Conservation (phyloP, 805 yeast genomes). For the Blastobotrys attinorum region DNA sequence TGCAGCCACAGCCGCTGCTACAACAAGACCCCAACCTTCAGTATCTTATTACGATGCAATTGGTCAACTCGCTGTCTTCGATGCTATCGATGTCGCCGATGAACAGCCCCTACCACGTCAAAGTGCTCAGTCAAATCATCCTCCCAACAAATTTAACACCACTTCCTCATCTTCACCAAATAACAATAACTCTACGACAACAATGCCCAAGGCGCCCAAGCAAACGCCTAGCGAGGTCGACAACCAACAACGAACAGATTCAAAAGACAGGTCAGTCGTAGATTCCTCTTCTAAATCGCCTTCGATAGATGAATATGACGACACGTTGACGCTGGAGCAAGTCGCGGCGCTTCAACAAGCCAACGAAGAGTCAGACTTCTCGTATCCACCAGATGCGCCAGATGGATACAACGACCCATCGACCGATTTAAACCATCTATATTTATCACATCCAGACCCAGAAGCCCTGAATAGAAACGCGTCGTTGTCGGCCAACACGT, state of each 20-base stretch:
- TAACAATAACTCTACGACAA: neutral
- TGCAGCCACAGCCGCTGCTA: too few species aligned
- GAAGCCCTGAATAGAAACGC: too few species aligned
- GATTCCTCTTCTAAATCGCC: too few species aligned
- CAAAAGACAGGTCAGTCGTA: too few species aligned
- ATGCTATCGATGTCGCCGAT: neutral
- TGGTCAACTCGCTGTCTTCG: neutral
- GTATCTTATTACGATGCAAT: neutral
- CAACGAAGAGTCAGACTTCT: neutral
- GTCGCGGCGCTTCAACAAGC: neutral
- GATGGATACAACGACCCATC: slow-evolving; percentile 3
- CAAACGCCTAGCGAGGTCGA: too few species aligned
- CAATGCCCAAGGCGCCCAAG: neutral
- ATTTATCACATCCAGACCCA: slow-evolving; percentile 3
- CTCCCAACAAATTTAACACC: neutral
- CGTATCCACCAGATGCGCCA: slow-evolving; percentile 8
- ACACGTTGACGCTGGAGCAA: neutral
- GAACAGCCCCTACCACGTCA: neutral
- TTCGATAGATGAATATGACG: neutral
- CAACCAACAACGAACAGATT: too few species aligned
- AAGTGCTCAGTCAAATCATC: neutral
- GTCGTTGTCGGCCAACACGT: neutral
- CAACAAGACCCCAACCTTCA: too few species aligned
- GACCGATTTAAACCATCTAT: slow-evolving; percentile 1
- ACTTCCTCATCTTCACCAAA: neutral